Percentiles rank a stretch among this genome's conserved stretches.
Evolutionary conservation across 139 green algal genomes (phyloP).

Genomic region (Coccomyxa sp.): DNA sequence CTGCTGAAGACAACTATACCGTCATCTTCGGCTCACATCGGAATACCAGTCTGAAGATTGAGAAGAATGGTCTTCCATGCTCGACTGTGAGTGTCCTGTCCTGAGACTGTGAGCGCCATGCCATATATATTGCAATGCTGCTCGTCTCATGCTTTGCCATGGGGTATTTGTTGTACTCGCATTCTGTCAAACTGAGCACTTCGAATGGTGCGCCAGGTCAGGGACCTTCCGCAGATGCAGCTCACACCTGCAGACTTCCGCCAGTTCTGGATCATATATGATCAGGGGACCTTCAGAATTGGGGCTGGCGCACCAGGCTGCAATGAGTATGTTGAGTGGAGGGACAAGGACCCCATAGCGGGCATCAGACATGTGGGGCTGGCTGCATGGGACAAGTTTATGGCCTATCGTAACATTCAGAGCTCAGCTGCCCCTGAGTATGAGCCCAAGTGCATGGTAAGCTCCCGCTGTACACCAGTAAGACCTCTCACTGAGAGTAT

Average conservation of each 20-base stretch:
- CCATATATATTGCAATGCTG: too few species aligned
- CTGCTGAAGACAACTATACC: conserved; percentile 68
- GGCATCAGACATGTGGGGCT: conserved; percentile 60
- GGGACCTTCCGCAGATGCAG: conserved; percentile 16
- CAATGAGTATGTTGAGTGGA: conserved; percentile 38
- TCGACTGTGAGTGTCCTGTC: conserved; percentile 19
- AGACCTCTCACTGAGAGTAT: too few species aligned
- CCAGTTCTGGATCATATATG: conserved; percentile 62
- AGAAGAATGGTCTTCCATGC: conserved; percentile 61
- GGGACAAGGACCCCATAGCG: conserved; percentile 37
- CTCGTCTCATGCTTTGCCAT: too few species aligned
- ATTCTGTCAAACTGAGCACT: too few species aligned
- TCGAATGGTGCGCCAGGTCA: conserved; percentile 31
- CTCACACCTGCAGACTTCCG: conserved; percentile 29
- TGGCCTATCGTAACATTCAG: conserved; percentile 67
- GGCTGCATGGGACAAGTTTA: conserved; percentile 82
- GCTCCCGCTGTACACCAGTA: too few species aligned
- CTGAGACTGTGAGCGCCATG: not conserved
- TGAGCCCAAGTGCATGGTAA: too few species aligned
- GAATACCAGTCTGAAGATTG: conserved; percentile 79
- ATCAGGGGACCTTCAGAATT: conserved; percentile 44
- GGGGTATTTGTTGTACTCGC: too few species aligned
- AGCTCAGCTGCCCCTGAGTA: too few species aligned
- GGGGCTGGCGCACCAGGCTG: conserved; percentile 40
- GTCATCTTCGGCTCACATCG: conserved; percentile 83